Evolutionary conservation across 139 green algal genomes (phyloP), one percentile per base, ranked within the genome.

Genomic region (Eudorina sp.): DNA sequence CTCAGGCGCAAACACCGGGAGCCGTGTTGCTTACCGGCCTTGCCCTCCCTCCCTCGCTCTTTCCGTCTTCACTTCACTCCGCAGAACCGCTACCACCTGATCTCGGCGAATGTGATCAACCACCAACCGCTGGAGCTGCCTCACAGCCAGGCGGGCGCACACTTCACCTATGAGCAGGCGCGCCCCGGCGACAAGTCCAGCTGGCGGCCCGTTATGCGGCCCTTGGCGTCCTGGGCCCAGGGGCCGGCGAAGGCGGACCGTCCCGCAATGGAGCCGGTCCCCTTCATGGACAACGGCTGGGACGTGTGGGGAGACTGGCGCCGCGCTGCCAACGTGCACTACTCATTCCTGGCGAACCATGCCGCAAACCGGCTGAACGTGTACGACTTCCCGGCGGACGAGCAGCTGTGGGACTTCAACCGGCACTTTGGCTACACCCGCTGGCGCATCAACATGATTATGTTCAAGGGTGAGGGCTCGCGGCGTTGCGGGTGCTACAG

Each of bases 341-440:
- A 88, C 83, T 83, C 69, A 9, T 88, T 88, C 83, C 83, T 88
- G 27, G 83, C 62, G 36, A 81, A 88, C 68, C 40, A 46, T 4
- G 55, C 41, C 1, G 66, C 83, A 6, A n/a, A n/a, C 36, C 25
- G 51, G 51, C 69, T 88, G 69, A 4, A 2, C 0, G 38, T 62
- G 69, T 88, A 88, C 36, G 40, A 73, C 14, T 88, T 88, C 51
- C 83, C 83, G 19, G 4, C 40, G 6, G 25, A 34, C 48, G 69
- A 88, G 83, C 29, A 72, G 38, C 83, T 88, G 83, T 88, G 83
- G 83, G 53, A 88, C 83, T 88, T 88, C 69, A 88, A 88, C 69
- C 23, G 23, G 25, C 48, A 88, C 69, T 43, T 87, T 36, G 81
- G 83, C 18, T 88, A 88, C 70, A 82, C 45, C 5, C 83, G 83